Evolutionary conservation across 2,329 filamentous ascomycete genomes (phyloP), one percentile per base, ranked within the genome.

Genomic region (Elsinoe necatrix): DNA sequence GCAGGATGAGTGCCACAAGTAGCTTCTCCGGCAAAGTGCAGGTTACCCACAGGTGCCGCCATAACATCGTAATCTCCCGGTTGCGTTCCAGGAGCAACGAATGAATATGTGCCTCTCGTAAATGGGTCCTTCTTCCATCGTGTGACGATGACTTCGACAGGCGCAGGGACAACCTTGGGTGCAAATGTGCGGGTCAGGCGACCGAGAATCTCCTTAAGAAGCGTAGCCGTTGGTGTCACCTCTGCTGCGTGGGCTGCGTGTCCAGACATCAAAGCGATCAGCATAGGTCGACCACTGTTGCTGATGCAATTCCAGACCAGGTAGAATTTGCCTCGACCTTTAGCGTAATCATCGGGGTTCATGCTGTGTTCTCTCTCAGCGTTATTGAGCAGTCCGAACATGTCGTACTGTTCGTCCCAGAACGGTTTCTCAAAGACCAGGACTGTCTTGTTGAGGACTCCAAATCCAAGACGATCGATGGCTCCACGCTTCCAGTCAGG

Each of bases 301-400:
- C 89, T 88, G 59, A 90, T 86, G 56, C 90, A 89, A 65, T 98
- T 97, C 81, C 95, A 97, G 81, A 95, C 97, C 64, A 98, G 82
- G 66, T 97, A 98, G 72, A 95, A 95, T 21, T 91, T 85, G n/a
- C 92, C 92, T 55, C 92, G 83, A 60, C 83, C 84, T 2, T 80
- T 76, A 4, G 83, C 77, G 66, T 97, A 97, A 62, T 95, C 87
- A 52, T 81, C 80, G 65, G 95, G 89, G 43, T 84, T 77, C 56
- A 91, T 78, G 66, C 89, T 95, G 57, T 83, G 79, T 2, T 79
- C 75, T 59, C 82, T 80, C 20, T 79, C 75, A 2, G 91, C 84
- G 62, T 89, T 84, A 57, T 91, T 85, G 41, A 98, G 75, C 39
- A 95, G 82, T 9, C 93, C 95, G 69, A 98, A 96, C 70, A 98